A percentile compares a stretch with the other conserved stretches of the same genome.
Conservation (phyloP, 2,329 filamentous ascomycete genomes). For the Colletotrichum musae region DNA sequence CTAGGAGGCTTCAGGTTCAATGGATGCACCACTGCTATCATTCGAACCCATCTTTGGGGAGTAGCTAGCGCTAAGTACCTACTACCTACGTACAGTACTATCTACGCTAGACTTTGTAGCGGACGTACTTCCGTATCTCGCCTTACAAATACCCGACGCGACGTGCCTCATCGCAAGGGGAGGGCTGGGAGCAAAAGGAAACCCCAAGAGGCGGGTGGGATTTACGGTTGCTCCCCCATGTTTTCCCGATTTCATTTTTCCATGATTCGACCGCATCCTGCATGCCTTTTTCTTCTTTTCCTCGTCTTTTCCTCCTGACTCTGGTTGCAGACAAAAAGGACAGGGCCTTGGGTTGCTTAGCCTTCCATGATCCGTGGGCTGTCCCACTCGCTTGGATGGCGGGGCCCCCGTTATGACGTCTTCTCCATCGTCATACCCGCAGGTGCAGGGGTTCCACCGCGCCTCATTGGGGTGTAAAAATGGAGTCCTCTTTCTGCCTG, state of each 20-base stretch:
- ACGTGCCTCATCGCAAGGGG: neutral
- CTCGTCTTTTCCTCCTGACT: neutral
- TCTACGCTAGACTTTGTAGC: no score
- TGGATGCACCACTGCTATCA: no score
- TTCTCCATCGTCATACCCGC: slow-evolving; percentile 32
- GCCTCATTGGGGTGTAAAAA: slow-evolving; percentile 17
- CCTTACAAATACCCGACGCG: slow-evolving; percentile 19
- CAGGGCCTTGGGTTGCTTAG: slow-evolving; percentile 8
- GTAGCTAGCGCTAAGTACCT: no score
- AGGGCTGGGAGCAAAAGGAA: neutral
- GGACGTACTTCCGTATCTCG: no score
- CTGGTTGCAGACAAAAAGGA: slow-evolving; percentile 18
- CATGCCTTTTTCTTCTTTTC: slow-evolving; percentile 6
- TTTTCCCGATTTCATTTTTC: slow-evolving; percentile 17
- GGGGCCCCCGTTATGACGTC: slow-evolving; percentile 38
- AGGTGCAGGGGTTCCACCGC: slow-evolving; percentile 17
- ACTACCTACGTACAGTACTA: no score
- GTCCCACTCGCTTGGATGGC: slow-evolving; percentile 35
- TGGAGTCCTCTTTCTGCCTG: slow-evolving; percentile 7
- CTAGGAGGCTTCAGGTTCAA: no score
- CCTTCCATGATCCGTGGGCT: slow-evolving; percentile 8
- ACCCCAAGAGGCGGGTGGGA: slow-evolving; percentile 7
- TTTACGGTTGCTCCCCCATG: slow-evolving; percentile 24
- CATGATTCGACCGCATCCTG: slow-evolving; percentile 8
- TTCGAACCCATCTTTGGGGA: no score